A percentile compares a stretch with the other conserved stretches of the same genome.
Evolutionary conservation across 176 grass and related monocot species (phyloP).

Genomic region (Triticum dicoccoides): DNA sequence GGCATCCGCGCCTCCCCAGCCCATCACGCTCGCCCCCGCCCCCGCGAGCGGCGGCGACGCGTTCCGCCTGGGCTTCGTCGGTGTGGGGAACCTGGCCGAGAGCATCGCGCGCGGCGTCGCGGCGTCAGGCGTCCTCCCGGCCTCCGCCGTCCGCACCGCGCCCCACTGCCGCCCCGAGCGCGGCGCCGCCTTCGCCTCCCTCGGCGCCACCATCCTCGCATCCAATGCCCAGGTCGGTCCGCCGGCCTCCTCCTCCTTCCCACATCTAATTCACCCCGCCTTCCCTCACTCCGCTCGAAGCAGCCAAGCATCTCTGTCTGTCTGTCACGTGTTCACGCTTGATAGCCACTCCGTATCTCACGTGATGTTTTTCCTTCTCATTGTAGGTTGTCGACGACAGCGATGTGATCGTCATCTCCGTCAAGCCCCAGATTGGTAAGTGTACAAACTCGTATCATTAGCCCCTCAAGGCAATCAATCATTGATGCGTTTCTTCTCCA

Average conservation of each 20-base stretch:
- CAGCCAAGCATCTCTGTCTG: too few species aligned
- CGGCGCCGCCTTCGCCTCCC: constrained; percentile 50
- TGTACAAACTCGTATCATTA: neutral
- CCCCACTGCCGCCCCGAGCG: constrained; percentile 67
- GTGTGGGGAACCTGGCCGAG: constrained; percentile 87
- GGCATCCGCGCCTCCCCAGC: constrained; percentile 45
- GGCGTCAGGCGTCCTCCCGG: constrained; percentile 70
- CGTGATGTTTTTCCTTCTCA: neutral
- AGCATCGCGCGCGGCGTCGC: constrained; percentile 81
- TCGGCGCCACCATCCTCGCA: constrained; percentile 62
- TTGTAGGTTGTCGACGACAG: constrained; percentile 78
- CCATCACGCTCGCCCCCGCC: neutral
- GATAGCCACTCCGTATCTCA: neutral
- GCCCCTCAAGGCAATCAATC: neutral
- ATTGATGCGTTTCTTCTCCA: neutral
- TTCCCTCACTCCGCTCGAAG: too few species aligned
- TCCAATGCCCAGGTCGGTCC: constrained; percentile 64
- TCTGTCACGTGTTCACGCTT: too few species aligned
- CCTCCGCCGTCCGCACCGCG: constrained; percentile 69
- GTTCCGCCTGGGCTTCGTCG: constrained; percentile 77
- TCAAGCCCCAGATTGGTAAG: constrained; percentile 90
- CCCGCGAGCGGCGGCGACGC: neutral
- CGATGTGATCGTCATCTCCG: constrained; percentile 86
- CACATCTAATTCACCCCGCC: too few species aligned
- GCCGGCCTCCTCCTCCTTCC: neutral